These are phyloP conservation scores for Posidonia australis DNA, from an alignment of 106 monocot genomes.

Conservation along the genomic window DNA sequence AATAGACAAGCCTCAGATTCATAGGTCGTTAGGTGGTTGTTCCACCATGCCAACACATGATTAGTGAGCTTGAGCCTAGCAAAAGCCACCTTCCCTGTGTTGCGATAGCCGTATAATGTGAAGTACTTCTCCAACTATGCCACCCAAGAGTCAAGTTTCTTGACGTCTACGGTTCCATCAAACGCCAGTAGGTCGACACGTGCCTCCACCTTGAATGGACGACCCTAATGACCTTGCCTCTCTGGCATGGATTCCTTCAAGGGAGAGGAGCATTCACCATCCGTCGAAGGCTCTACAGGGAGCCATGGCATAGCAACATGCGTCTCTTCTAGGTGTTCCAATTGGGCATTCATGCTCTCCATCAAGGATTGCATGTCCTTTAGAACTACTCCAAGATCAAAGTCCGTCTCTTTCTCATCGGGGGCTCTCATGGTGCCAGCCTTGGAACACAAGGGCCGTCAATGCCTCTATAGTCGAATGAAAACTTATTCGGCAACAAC, in stretches of 20 bases:
- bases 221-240: not conserved
- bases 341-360: not conserved
- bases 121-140: not conserved
- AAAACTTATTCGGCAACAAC: too few relatives aligned
- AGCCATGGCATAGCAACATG: too few relatives aligned
- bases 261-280: not conserved
- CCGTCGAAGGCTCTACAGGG: too few relatives aligned
- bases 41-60: not conserved
- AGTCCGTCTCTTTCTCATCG: too few relatives aligned
- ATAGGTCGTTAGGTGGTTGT: not conserved
- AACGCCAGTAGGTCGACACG: not conserved
- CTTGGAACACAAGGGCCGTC: too few relatives aligned
- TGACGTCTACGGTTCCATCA: not conserved
- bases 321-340: not conserved
- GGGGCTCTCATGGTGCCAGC: too few relatives aligned
- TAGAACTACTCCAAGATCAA: not conserved
- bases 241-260: not conserved
- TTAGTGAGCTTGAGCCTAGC: not conserved
- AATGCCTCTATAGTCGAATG: too few relatives aligned
- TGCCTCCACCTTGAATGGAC: not conserved
- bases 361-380: not conserved
- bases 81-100: not conserved
- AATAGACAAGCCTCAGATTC: not conserved
- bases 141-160: not conserved
- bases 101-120: not conserved